Conservation (phyloP, 2,329 filamentous ascomycete genomes). For the Teratosphaeria gauchensis region DNA sequence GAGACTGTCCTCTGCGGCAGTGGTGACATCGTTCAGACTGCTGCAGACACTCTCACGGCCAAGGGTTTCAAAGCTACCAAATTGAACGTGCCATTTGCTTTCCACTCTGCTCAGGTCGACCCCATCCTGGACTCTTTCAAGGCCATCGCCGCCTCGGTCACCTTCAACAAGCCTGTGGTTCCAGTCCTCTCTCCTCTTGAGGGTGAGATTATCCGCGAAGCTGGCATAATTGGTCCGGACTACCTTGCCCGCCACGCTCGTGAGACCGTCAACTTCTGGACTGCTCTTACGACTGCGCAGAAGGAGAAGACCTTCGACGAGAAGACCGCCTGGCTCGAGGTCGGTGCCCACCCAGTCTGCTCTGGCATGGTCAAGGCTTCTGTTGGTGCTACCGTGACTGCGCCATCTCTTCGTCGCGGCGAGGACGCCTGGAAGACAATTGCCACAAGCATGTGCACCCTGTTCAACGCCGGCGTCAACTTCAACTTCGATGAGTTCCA, state of each 20-base stretch:
- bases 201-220: conserved; percentile 50
- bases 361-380: conserved; percentile 58
- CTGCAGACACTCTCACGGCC: conserved; percentile 40
- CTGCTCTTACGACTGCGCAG: conserved; percentile 50
- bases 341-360: conserved; percentile 66
- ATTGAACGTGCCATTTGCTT: conserved; percentile 57
- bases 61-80: conserved; percentile 51
- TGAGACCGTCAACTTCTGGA: conserved; percentile 60
- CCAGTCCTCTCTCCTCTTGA: conserved; percentile 60
- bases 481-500: conserved; percentile 66
- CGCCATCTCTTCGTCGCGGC: conserved; percentile 52
- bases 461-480: conserved; percentile 53
- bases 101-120: conserved; percentile 57
- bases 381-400: conserved; percentile 46
- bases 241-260: conserved; percentile 59
- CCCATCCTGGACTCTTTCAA: conserved; percentile 54
- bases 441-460: conserved; percentile 44
- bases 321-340: conserved; percentile 61
- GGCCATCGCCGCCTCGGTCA: conserved; percentile 42
- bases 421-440: conserved; percentile 58
- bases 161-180: conserved; percentile 48
- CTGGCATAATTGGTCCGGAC: conserved; percentile 46
- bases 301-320: conserved; percentile 51
- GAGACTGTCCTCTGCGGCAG: conserved; percentile 65
- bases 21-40: conserved; percentile 48